A percentile compares a stretch with the other conserved stretches of the same genome.
Conservation (phyloP, 441 rosid species). For the Melastoma candidum region DNA sequence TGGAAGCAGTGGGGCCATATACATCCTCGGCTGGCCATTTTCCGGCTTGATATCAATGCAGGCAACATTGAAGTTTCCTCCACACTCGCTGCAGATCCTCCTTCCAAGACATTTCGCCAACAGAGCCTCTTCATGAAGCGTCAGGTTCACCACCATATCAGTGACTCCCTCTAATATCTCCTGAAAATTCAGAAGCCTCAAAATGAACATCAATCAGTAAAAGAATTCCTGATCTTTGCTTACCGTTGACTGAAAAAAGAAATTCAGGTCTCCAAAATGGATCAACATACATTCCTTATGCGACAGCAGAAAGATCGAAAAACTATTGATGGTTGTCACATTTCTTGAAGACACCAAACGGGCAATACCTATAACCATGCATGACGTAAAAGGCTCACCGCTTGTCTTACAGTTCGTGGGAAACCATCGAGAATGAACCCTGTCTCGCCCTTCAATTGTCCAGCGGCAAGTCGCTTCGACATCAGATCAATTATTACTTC, state of each 20-base stretch:
- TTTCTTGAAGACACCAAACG: not conserved
- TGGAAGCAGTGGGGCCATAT: slow-evolving; percentile 94
- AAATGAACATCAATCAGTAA: not conserved
- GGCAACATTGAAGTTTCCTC: slow-evolving; percentile 80
- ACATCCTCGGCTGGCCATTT: slow-evolving; percentile 63
- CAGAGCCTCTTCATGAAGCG: slow-evolving; percentile 78
- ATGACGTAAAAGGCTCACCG: slow-evolving; percentile 36
- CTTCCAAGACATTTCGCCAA: slow-evolving; percentile 93
- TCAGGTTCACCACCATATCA: slow-evolving; percentile 68
- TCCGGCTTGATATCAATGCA: slow-evolving; percentile 77
- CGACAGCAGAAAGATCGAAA: not conserved
- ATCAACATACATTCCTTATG: not conserved
- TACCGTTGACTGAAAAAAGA: too few species aligned
- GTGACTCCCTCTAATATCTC: slow-evolving; percentile 89
- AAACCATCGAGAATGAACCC: slow-evolving; percentile 97
- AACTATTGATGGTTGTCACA: not conserved
- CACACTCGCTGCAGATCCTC: slow-evolving; percentile 85
- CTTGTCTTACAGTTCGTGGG: slow-evolving; percentile 88
- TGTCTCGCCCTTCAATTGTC: slow-evolving; percentile 68
- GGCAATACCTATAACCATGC: slow-evolving; percentile 1
- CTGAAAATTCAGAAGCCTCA: slow-evolving; percentile 23
- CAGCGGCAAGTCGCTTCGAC: slow-evolving; percentile 70
- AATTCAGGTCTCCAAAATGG: too few species aligned
- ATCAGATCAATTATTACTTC: slow-evolving; percentile 69
- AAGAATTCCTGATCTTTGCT: not conserved